phyloP scores from a whole-genome alignment of 768 basidiomycete species.

The Pleurotus sapidus region DNA sequence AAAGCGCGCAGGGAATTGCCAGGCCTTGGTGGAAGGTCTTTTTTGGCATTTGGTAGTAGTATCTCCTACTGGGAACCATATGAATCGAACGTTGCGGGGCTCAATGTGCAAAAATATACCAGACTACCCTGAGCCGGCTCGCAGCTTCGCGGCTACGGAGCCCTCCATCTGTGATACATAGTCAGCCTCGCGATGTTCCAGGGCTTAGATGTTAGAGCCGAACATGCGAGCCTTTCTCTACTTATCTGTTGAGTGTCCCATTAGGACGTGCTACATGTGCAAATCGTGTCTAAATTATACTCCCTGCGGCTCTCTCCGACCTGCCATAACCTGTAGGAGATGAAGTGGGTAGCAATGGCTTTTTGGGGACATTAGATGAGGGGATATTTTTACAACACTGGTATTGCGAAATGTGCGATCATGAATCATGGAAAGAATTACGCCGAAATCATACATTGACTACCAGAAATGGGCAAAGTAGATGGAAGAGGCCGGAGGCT shows the following conservation, averaged over 20 bases:
- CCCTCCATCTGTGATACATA: not conserved
- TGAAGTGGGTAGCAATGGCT: conserved; percentile 1
- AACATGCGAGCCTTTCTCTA: conserved; percentile 2
- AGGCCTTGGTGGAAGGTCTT: conserved; percentile 86
- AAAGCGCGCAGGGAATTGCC: conserved; percentile 71
- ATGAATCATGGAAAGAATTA: not conserved
- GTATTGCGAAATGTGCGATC: no score
- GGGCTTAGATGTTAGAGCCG: not conserved
- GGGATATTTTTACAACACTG: no score
- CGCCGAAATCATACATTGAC: no score
- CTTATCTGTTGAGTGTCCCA: not conserved
- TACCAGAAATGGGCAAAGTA: no score
- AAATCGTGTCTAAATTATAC: not conserved
- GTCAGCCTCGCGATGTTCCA: not conserved
- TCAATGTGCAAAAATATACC: not conserved
- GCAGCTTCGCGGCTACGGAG: not conserved
- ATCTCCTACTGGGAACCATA: not conserved
- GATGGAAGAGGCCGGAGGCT: not conserved
- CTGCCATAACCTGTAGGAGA: conserved; percentile 2
- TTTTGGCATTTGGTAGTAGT: conserved; percentile 68
- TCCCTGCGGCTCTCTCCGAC: conserved; percentile 8
- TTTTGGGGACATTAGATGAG: not conserved
- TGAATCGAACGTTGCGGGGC: not conserved
- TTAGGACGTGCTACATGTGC: conserved; percentile 1
- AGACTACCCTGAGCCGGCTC: not conserved